Conservation (phyloP, 148 eudicot genomes). For the Fagopyrum homotropicum region DNA sequence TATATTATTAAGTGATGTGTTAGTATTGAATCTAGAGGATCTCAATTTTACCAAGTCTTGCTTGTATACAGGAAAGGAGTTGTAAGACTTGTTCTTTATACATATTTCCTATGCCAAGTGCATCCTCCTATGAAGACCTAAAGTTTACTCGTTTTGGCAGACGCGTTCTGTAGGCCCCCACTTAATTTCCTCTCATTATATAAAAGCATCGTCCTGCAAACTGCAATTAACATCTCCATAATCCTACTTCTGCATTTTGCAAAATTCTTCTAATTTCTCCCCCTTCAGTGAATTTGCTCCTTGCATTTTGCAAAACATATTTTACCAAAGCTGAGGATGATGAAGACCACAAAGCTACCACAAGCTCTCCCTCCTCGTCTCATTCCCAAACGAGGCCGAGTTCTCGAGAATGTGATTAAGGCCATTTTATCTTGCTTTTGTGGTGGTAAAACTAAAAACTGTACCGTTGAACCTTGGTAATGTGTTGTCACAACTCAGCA, state of each 20-base stretch:
- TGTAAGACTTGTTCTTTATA: no score
- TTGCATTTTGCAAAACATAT: not conserved
- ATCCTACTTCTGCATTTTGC: not conserved
- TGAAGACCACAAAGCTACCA: not conserved
- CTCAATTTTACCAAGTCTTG: not conserved
- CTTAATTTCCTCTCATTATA: not conserved
- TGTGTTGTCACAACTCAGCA: no score
- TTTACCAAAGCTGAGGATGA: not conserved
- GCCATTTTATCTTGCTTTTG: slow-evolving; percentile 1
- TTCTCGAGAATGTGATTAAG: not conserved
- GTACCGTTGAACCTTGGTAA: no score
- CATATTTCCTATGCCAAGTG: no score
- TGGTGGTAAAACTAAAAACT: not conserved
- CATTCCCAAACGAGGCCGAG: slow-evolving; percentile 9
- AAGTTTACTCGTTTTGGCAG: not conserved
- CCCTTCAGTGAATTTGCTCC: not conserved
- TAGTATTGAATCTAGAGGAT: not conserved
- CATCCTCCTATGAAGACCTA: no score
- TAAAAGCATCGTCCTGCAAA: not conserved
- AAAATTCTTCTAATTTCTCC: not conserved
- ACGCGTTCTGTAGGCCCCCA: not conserved
- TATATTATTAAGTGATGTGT: not conserved
- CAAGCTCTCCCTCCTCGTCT: not conserved
- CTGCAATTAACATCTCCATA: not conserved
- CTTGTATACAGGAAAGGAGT: not conserved